Conservation (phyloP, 148 eudicot species). For the Arbutus unedo region DNA sequence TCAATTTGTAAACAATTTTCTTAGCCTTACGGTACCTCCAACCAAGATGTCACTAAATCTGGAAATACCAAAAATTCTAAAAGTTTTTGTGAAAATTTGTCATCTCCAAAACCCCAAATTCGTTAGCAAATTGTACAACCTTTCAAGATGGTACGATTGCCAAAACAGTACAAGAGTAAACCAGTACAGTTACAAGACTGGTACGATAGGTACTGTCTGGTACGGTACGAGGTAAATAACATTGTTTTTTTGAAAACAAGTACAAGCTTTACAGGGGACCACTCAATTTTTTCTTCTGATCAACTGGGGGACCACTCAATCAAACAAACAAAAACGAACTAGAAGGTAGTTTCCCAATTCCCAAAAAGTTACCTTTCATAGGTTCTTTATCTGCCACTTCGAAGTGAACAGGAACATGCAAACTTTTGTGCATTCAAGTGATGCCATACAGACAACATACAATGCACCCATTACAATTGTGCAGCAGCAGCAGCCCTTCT, state of each 20-base stretch:
- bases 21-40: no score
- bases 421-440: neutral
- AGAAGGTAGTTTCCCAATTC: no score
- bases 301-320: no score
- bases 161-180: no score
- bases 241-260: neutral
- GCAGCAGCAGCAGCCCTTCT: neutral
- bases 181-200: no score
- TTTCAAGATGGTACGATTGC: no score
- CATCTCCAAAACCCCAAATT: neutral
- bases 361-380: no score
- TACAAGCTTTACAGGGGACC: neutral
- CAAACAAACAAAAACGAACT: no score
- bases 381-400: neutral
- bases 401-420: neutral
- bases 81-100: neutral
- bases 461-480: neutral
- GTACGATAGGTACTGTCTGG: no score
- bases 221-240: neutral
- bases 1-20: neutral
- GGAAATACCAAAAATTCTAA: neutral
- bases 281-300: no score
- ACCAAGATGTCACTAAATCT: neutral
- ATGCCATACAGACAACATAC: neutral
- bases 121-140: no score